These are phyloP conservation scores for Trichomonascus vanleenenianus DNA, from an alignment of 805 yeast genomes.

Conservation along the genomic window DNA sequence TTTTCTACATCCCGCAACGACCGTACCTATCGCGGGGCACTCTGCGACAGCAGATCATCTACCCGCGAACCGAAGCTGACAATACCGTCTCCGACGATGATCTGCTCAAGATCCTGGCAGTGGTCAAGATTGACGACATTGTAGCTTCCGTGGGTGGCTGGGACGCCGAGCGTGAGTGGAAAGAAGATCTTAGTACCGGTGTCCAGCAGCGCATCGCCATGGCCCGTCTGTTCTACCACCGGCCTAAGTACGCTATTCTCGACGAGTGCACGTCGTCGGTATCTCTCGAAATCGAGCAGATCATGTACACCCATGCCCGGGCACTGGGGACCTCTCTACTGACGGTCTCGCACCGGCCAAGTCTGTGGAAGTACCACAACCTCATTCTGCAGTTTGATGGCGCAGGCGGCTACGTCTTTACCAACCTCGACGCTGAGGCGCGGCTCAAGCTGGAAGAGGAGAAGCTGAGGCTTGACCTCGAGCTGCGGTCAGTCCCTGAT, in stretches of 20 bases:
- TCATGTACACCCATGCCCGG: slow-evolving; percentile 80
- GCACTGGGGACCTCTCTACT: slow-evolving; percentile 69
- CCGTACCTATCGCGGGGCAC: slow-evolving; percentile 80
- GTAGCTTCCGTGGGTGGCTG: slow-evolving; percentile 44
- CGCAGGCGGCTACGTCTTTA: slow-evolving; percentile 59
- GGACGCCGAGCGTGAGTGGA: slow-evolving; percentile 71
- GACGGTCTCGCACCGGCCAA: slow-evolving; percentile 88
- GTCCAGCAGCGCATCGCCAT: slow-evolving; percentile 90
- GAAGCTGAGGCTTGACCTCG: slow-evolving; percentile 58
- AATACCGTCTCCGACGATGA: slow-evolving; percentile 29
- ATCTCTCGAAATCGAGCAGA: slow-evolving; percentile 81
- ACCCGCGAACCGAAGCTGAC: slow-evolving; percentile 66
- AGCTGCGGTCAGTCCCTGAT: slow-evolving; percentile 60
- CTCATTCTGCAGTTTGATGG: slow-evolving; percentile 79
- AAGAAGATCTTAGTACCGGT: slow-evolving; percentile 80
- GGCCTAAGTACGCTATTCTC: slow-evolving; percentile 86
- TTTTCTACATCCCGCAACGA: slow-evolving; percentile 87
- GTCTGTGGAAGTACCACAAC: slow-evolving; percentile 87
- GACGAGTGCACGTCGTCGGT: slow-evolving; percentile 97
- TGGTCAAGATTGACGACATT: slow-evolving; percentile 28
- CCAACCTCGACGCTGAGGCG: slow-evolving; percentile 60
- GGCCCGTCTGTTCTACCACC: slow-evolving; percentile 86
- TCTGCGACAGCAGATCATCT: slow-evolving; percentile 79
- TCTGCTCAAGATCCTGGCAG: slow-evolving; percentile 27
- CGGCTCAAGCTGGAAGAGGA: slow-evolving; percentile 74